A percentile compares a stretch with the other conserved stretches of the same genome.
Conservation (phyloP, 768 basidiomycete species). For the Lactarius trivialis region DNA sequence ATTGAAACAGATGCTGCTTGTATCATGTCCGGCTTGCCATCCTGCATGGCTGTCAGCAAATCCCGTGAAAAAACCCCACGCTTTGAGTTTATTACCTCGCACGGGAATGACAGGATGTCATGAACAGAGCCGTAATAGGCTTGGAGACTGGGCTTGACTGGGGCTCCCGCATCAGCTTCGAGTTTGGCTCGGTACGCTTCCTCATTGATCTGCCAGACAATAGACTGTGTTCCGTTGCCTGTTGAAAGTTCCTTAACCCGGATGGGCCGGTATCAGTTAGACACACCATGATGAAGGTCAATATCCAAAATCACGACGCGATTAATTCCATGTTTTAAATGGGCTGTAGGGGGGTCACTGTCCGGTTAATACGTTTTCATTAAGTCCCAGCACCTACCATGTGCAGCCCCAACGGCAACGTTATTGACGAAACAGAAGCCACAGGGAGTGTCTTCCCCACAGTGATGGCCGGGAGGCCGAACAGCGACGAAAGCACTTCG, state of each 20-base stretch:
- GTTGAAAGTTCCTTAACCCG: constrained; percentile 7
- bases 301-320: constrained; percentile 87
- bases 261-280: not conserved
- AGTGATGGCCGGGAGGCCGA: constrained; percentile 92
- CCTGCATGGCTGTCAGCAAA: constrained; percentile 38
- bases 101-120: constrained; percentile 87
- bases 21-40: constrained; percentile 70
- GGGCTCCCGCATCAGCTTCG: constrained; percentile 40
- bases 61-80: not conserved
- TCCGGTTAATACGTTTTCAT: not conserved
- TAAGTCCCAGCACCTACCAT: constrained; percentile 47
- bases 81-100: constrained; percentile 51
- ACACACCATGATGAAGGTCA: constrained; percentile 79
- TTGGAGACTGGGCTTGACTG: constrained; percentile 42
- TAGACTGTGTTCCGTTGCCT: constrained; percentile 94
- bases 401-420: constrained; percentile 82
- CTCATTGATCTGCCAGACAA: constrained; percentile 88
- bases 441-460: constrained; percentile 80
- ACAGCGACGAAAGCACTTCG: constrained; percentile 70
- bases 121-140: constrained; percentile 92
- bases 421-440: constrained; percentile 98
- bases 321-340: constrained; percentile 70
- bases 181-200: constrained; percentile 69
- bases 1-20: constrained; percentile 84
- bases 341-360: constrained; percentile 44